Evolutionary conservation across 148 eudicot genomes (phyloP).

Genomic region (Vaccinium darrowii): DNA sequence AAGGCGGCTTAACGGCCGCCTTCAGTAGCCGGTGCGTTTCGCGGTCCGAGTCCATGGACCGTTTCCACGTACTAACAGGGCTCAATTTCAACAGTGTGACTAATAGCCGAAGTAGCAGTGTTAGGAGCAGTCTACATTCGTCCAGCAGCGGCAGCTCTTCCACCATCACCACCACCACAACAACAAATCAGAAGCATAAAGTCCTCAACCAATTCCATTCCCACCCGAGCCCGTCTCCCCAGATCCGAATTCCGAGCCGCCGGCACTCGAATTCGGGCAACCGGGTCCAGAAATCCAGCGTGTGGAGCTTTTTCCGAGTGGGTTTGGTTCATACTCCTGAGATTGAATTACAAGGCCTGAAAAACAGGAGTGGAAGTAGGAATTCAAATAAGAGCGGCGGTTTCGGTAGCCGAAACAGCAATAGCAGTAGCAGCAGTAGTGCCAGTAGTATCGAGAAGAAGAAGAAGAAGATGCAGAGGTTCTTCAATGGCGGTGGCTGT

Average conservation of each 20-base stretch:
- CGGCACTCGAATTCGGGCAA: slow-evolving; percentile 19
- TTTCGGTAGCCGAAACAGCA: slow-evolving; percentile 42
- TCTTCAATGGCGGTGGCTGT: slow-evolving; percentile 38
- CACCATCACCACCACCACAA: background rate
- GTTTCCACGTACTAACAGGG: slow-evolving; percentile 14
- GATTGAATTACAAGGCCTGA: slow-evolving; percentile 58
- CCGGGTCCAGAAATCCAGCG: slow-evolving; percentile 37
- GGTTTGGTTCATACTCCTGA: slow-evolving; percentile 69
- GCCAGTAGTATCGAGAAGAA: slow-evolving; percentile 5
- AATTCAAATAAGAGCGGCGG: slow-evolving; percentile 5
- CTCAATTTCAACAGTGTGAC: slow-evolving; percentile 16
- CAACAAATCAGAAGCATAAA: slow-evolving; percentile 19
- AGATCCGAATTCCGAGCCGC: slow-evolving; percentile 26
- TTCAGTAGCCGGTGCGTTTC: background rate
- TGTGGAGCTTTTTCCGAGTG: slow-evolving; percentile 60
- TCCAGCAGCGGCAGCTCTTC: slow-evolving; percentile 34
- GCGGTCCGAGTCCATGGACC: slow-evolving; percentile 50
- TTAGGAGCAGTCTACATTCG: slow-evolving; percentile 47
- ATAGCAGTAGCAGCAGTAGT: slow-evolving; percentile 13
- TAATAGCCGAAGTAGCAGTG: slow-evolving; percentile 66
- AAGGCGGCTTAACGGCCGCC: slow-evolving; percentile 21
- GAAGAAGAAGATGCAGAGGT: slow-evolving; percentile 24
- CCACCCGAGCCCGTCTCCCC: slow-evolving; percentile 81
- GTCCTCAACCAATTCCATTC: slow-evolving; percentile 62
- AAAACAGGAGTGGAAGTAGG: slow-evolving; percentile 18